These are phyloP conservation scores for Biscogniauxia mediterranea DNA, from an alignment of 2,329 filamentous ascomycete species.

Conservation along the genomic window DNA sequence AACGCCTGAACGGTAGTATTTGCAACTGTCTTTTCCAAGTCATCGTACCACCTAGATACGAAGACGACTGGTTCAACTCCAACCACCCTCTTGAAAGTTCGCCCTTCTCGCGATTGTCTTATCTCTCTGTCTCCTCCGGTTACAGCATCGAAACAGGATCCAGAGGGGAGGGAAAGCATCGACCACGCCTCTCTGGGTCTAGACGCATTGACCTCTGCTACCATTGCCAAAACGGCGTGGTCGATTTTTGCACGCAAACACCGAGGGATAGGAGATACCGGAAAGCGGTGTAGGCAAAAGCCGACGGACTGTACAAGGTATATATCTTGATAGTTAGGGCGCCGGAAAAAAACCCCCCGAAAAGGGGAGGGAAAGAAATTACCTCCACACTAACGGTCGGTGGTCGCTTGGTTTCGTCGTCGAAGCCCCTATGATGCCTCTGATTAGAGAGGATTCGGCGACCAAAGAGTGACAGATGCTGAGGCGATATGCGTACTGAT, in stretches of 20 bases:
- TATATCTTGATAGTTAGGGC: no score
- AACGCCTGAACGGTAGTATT: not conserved
- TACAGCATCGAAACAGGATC: not conserved
- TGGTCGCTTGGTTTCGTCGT: no score
- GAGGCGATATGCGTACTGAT: no score
- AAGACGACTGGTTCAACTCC: not conserved
- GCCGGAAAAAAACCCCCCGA: no score
- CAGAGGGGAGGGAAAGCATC: not conserved
- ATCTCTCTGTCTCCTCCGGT: not conserved
- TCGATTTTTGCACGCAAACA: not conserved
- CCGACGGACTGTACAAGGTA: no score
- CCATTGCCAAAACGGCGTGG: not conserved
- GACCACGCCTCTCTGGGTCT: not conserved
- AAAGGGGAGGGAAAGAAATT: no score
- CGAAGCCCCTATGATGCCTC: no score
- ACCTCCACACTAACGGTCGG: no score
- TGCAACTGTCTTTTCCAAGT: not conserved
- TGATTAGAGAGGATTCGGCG: no score
- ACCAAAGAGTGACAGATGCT: no score
- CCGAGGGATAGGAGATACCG: not conserved
- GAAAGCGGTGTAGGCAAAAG: not conserved
- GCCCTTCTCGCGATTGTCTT: not conserved
- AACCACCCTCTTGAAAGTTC: not conserved
- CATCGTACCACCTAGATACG: no score
- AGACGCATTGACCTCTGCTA: not conserved